Evolutionary conservation across 176 grass and related monocot genomes (phyloP).

Genomic region (Calamus simplicifolius): DNA sequence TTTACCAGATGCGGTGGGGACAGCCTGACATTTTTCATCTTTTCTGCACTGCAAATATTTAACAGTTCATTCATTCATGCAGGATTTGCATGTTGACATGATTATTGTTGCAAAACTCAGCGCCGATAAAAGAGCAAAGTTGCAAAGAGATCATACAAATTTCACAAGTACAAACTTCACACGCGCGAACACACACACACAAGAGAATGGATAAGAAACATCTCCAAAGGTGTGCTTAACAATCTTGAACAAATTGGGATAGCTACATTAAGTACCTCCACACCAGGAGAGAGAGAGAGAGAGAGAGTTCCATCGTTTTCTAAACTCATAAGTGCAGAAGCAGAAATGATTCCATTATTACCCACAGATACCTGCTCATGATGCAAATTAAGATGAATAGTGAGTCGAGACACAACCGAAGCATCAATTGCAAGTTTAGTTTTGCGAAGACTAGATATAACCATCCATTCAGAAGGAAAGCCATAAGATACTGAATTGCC

Average conservation of each 20-base stretch:
- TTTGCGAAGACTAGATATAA: too few relatives aligned
- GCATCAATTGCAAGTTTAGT: too few relatives aligned
- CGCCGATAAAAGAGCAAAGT: neutral
- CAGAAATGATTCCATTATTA: conserved; percentile 69
- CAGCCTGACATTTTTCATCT: conserved; percentile 84
- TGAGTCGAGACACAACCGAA: too few relatives aligned
- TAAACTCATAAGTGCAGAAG: conserved; percentile 94
- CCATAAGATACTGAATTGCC: too few relatives aligned
- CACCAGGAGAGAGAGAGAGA: conserved; percentile 87
- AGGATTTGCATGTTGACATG: conserved; percentile 59
- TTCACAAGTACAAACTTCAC: conserved; percentile 25
- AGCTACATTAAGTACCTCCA: conserved; percentile 50
- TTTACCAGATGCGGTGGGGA: conserved; percentile 87
- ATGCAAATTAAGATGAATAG: conserved; percentile 13
- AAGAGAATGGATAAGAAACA: conserved; percentile 17
- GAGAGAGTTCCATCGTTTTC: conserved; percentile 93
- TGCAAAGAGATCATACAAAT: conserved; percentile 6
- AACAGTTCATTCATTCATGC: conserved; percentile 95
- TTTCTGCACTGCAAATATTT: conserved; percentile 85
- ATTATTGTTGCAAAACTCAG: conserved; percentile 17
- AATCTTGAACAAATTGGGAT: too few relatives aligned
- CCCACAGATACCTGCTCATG: conserved; percentile 73
- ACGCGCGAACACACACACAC: conserved; percentile 39
- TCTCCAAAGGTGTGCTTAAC: too few relatives aligned
- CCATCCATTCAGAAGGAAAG: too few relatives aligned